Base-by-base conservation (phyloP, 2,329 filamentous ascomycete genomes). In the Arthrobotrys sinensis region DNA sequence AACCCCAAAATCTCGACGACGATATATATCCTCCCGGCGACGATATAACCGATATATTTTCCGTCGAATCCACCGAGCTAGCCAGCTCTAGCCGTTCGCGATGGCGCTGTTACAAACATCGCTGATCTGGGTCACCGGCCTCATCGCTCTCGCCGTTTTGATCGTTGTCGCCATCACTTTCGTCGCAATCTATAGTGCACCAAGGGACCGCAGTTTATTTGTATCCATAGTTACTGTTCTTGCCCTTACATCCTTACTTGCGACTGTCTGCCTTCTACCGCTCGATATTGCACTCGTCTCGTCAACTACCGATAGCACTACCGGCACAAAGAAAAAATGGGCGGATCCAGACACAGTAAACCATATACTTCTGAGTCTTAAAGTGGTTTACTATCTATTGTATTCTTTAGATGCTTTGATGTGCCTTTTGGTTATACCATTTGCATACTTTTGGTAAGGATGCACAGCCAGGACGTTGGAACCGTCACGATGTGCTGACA, bases 201-300 rank as follows among this genome's bases (percentile, higher is more conserved):
- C 94, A 38, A 90, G 92, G 82, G 95, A 98, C 73, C 91, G 96
- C 79, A 96, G 93, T 21, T 89, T 90, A 45, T 88, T 92, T 60
- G 93, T 98, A 79, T 97, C 91, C 76, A 87, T 90, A 66, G 92
- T 97, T 81, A 93, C 93, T 84, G 94, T 97, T 81, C 86, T 97
- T 85, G 96, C 94, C 69, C 88, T 97, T 53, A 94, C 94, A 8
- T 89, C 92, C 7, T 89, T 99, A 34, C 90, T 99, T 68, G 96
- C 96, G 12, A 99, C 96, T 0, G 91, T 97, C 32, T 89, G 99
- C 38, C 89, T 99, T 21, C 90, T 97, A 32, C 96, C 96, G 24
- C 95, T 98, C 84, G 96, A 99, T 84, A 93, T 98, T 81, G 96
- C 96, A 10, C 89, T 99, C 81, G 92, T 97, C 57, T 97, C 95